Evolutionary conservation across 306 rosid species (phyloP).

Genomic region (Dryas alaskensis): DNA sequence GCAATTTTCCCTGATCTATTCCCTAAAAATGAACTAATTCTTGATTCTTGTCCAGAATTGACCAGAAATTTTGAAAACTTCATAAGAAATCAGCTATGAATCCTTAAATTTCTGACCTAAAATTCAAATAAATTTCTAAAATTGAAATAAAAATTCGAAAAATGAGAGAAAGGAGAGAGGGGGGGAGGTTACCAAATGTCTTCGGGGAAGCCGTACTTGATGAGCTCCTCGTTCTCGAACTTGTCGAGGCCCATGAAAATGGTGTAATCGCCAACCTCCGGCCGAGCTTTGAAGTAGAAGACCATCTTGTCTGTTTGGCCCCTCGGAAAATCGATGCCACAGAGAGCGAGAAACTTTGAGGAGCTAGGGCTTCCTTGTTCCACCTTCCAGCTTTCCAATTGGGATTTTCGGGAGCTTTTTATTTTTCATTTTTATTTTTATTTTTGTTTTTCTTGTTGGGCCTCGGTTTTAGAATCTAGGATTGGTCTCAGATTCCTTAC

Average conservation of each 20-base stretch:
- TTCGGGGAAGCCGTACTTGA: slow-evolving; percentile 90
- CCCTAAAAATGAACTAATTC: neutral
- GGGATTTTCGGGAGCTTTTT: neutral
- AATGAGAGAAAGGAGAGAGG: neutral
- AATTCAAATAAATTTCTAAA: neutral
- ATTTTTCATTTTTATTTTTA: neutral
- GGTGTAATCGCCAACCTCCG: slow-evolving; percentile 89
- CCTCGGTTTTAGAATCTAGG: neutral
- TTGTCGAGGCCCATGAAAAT: slow-evolving; percentile 99
- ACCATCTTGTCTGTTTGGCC: slow-evolving; percentile 53
- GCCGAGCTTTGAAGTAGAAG: slow-evolving; percentile 96
- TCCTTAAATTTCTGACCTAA: neutral
- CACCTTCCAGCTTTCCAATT: slow-evolving; percentile 20
- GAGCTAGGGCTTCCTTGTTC: slow-evolving; percentile 23
- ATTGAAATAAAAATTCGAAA: neutral
- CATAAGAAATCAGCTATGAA: neutral
- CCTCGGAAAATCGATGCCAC: slow-evolving; percentile 22
- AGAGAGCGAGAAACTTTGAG: slow-evolving; percentile 1
- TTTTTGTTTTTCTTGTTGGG: neutral
- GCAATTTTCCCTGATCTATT: neutral
- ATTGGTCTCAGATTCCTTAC: neutral
- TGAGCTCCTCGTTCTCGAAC: slow-evolving; percentile 97
- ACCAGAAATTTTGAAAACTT: neutral
- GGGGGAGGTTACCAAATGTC: slow-evolving; percentile 67
- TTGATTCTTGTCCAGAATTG: neutral